A percentile compares a stretch with the other conserved stretches of the same genome.
These are phyloP conservation scores for Phyllosticta citribraziliensis DNA, from an alignment of 2,329 filamentous ascomycete genomes.

Conservation along the genomic window DNA sequence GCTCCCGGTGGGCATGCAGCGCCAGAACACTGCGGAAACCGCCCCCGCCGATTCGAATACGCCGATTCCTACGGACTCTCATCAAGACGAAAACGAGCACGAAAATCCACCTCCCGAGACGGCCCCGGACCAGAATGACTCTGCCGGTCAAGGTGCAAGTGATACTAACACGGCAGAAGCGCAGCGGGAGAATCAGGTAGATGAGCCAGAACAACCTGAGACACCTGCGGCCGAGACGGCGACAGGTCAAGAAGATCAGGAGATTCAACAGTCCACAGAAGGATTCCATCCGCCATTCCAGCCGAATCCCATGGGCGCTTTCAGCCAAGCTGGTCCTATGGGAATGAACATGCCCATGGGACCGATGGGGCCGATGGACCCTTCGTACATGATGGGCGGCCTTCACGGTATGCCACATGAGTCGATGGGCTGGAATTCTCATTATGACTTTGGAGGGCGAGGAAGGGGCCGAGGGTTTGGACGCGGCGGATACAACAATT, in stretches of 20 bases:
- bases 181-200: slow-evolving; percentile 17
- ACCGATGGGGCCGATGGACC: slow-evolving; percentile 7
- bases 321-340: slow-evolving; percentile 4
- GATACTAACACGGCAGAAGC: slow-evolving; percentile 11
- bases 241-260: no score
- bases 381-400: slow-evolving; percentile 19
- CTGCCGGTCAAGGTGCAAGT: slow-evolving; percentile 13
- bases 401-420: slow-evolving; percentile 18
- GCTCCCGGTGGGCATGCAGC: slow-evolving; percentile 10
- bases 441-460: slow-evolving; percentile 45
- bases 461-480: slow-evolving; percentile 45
- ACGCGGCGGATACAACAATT: slow-evolving; percentile 32
- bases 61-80: not conserved
- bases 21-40: slow-evolving; percentile 21
- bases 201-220: slow-evolving; percentile 19
- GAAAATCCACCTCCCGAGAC: slow-evolving; percentile 2
- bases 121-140: not conserved
- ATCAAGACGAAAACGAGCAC: slow-evolving; percentile 1
- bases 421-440: slow-evolving; percentile 11
- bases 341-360: slow-evolving; percentile 7
- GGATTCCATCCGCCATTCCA: slow-evolving; percentile 1
- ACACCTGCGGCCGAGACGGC: no score
- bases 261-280: not conserved
- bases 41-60: not conserved
- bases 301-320: slow-evolving; percentile 1